Evolutionary conservation across 768 basidiomycete genomes (phyloP).

Genomic region (Gloeostereum incarnatum): DNA sequence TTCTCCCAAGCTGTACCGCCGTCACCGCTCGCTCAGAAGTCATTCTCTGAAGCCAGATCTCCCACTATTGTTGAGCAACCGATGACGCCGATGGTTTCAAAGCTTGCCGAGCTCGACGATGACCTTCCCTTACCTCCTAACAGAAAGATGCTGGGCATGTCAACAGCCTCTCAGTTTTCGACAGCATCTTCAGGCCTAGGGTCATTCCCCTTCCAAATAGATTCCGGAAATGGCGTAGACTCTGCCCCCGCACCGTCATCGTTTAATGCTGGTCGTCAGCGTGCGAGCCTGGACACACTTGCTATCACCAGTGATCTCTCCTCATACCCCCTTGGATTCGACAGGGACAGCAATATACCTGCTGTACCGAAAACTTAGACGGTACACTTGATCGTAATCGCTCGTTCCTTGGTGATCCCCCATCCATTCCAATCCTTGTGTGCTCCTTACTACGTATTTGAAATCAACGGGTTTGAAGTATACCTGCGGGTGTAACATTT

Average conservation of each 20-base stretch:
- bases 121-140: slow-evolving; percentile 45
- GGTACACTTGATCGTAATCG: neutral
- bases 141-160: slow-evolving; percentile 58
- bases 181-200: slow-evolving; percentile 75
- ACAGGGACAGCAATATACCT: slow-evolving; percentile 33
- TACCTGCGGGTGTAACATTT: slow-evolving; percentile 4
- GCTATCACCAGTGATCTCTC: slow-evolving; percentile 77
- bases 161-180: slow-evolving; percentile 68
- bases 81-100: slow-evolving; percentile 14
- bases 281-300: slow-evolving; percentile 80
- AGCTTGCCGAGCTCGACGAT: no score
- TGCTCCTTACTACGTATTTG: neutral
- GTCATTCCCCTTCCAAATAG: slow-evolving; percentile 83
- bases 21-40: slow-evolving; percentile 6
- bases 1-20: slow-evolving; percentile 19
- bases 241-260: slow-evolving; percentile 27
- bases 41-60: slow-evolving; percentile 19
- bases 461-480: neutral
- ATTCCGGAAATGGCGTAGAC: slow-evolving; percentile 40
- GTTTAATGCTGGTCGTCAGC: slow-evolving; percentile 40
- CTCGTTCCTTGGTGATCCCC: neutral
- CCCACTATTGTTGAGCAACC: neutral
- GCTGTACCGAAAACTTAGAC: slow-evolving; percentile 10
- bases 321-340: slow-evolving; percentile 76
- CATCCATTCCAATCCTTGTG: no score